Evolutionary conservation across 768 basidiomycete species (phyloP), one percentile per base, ranked within the genome.

Genomic region (Chalciporus sphaerocephalus): DNA sequence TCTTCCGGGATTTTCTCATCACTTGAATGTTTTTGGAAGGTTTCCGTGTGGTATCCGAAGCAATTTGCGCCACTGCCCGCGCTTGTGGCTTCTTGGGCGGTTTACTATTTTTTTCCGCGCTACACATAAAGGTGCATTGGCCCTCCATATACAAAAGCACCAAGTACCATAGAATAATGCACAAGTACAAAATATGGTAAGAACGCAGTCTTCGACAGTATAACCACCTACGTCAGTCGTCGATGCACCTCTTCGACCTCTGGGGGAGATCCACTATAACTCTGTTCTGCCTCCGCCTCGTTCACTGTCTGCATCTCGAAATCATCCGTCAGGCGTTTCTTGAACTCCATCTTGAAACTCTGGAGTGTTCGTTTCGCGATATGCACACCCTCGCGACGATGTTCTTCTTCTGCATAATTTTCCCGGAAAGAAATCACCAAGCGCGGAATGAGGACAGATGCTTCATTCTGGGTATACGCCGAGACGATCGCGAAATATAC

Each of bases 371-470:
- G 17, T 6, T 4, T 17, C 15, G 8, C 37, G 8, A 18, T 18
- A 15, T 24, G 5, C 25, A 24, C 27, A 4, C 6, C 25, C 4
- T 47, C 44, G 6, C 46, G 37, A 10, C 37, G 47, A 5, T 37
- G 41, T 9, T 47, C n/a, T 4, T 42, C 44, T 17, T 48, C 32
- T 5, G 36, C 44, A 28, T 54, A 53, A 16, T 42, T 44, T 41
- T 60, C 47, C n/a, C 45, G 46, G n/a, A 60, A 58, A 15, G 51
- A 51, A 45, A 61, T 45, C 21, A 58, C 45, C 20, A 55, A 23
- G 5, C 53, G 51, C 16, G 59, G 59, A 7, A 55, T 47, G 35
- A 53, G 45, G 40, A 60, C 49, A 0, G 55, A 47, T 12, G 35
- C 27, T 27, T 49, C 47, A 34, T 60, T 57, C 43, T 50, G 44